Percentiles rank a stretch among this genome's conserved stretches.
phyloP scores from a whole-genome alignment of 441 rosid species.

The Dalechampia spathulata region DNA sequence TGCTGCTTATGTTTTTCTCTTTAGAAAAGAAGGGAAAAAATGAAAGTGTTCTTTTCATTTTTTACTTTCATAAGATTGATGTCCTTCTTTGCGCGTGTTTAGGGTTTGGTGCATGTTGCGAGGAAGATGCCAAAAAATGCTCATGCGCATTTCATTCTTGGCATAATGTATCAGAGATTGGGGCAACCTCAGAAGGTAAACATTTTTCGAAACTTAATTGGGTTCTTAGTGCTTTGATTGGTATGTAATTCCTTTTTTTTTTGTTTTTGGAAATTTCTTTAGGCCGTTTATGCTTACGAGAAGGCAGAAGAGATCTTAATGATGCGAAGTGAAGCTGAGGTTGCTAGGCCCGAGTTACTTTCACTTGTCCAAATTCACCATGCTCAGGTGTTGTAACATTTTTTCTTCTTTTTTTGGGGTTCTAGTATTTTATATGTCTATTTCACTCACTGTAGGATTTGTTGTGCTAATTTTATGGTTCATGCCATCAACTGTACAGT shows the following conservation, averaged over 20 bases:
- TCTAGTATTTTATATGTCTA: background rate
- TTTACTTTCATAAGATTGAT: background rate
- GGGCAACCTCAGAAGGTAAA: constrained; percentile 85
- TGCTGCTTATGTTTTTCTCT: background rate
- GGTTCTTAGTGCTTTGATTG: background rate
- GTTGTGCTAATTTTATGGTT: constrained; percentile 12
- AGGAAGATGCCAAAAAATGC: constrained; percentile 97
- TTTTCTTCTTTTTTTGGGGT: background rate
- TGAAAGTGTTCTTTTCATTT: too few relatives aligned
- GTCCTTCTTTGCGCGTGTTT: background rate
- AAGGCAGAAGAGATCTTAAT: constrained; percentile 90
- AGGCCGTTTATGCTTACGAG: constrained; percentile 86
- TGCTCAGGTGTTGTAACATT: constrained; percentile 61
- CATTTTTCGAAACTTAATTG: constrained; percentile 11
- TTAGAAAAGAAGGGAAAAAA: too few relatives aligned
- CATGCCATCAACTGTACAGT: constrained; percentile 37
- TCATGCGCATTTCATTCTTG: constrained; percentile 92
- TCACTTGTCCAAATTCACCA: constrained; percentile 87
- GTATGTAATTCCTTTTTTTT: constrained; percentile 3
- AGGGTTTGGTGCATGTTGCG: constrained; percentile 93
- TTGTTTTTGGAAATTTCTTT: constrained; percentile 11
- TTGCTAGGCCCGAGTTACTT: constrained; percentile 85
- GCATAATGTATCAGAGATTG: constrained; percentile 85
- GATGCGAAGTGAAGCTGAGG: constrained; percentile 65
- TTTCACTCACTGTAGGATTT: background rate